Conservation (phyloP, 1,284 basidiomycete species). For the Melampsora occidentalis region DNA sequence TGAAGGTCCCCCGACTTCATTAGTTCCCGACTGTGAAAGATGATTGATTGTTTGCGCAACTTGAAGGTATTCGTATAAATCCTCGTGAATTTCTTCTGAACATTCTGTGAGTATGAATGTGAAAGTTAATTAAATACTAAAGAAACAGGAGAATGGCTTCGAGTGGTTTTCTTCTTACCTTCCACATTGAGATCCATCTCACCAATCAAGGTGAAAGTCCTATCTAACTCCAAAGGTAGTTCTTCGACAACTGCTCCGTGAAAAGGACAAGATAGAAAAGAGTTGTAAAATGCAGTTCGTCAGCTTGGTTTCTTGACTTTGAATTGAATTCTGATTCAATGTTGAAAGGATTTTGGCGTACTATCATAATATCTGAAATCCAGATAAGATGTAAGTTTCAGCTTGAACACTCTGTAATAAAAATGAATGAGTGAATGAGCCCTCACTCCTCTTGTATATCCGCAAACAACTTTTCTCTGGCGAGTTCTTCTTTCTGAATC, state of each 20-base stretch:
- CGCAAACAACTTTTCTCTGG: conserved; percentile 27
- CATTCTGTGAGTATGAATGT: conserved; percentile 17
- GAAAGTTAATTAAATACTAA: background rate
- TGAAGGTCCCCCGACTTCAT: too few species aligned
- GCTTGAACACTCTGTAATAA: background rate
- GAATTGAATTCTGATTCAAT: background rate
- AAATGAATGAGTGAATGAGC: background rate
- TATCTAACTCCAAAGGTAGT: conserved; percentile 35
- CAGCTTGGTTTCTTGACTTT: background rate
- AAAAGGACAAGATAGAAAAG: background rate
- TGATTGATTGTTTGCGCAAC: conserved; percentile 15
- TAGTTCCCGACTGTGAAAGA: background rate
- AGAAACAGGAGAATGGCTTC: background rate
- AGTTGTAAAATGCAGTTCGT: background rate
- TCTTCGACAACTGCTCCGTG: conserved; percentile 28
- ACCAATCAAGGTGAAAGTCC: conserved; percentile 21
- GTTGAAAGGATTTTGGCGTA: background rate
- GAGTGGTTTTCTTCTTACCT: conserved; percentile 5
- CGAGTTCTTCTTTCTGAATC: conserved; percentile 17
- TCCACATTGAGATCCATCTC: conserved; percentile 26
- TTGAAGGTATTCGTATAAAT: conserved; percentile 23
- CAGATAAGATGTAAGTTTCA: background rate
- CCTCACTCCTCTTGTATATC: conserved; percentile 33
- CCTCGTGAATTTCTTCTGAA: conserved; percentile 35
- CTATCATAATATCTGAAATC: conserved; percentile 37